Evolutionary conservation across 2,329 filamentous ascomycete genomes (phyloP), one percentile per base, ranked within the genome.

Genomic region (Xylariaceae sp.): DNA sequence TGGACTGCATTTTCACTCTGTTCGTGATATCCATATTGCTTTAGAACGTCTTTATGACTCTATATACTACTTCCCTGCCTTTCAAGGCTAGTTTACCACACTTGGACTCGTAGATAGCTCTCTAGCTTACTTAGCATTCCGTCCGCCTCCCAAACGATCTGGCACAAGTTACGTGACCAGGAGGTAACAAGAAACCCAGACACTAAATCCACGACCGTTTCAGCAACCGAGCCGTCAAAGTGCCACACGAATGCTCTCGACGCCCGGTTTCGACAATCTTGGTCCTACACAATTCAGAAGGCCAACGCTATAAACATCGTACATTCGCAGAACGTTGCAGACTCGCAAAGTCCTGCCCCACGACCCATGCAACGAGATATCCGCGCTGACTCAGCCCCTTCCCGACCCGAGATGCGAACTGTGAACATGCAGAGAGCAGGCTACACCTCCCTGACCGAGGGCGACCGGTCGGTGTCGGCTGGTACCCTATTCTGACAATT

Each of bases 41-140:
- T 22, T 54, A 54, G 51, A 57, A 44, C 54, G 49, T 51, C 31
- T 46, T 44, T 48, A 51, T 44, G 39, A 47, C 50, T 53, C 45
- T 42, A 42, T 47, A 53, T 49, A 55, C 52, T 53, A 49, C 40
- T 46, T 43, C 52, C 44, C 22, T 22, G 48, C 33, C n/a, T 31
- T 22, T 31, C 46, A 40, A 34, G 34, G 45, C 19, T 22, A 22
- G 22, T 36, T 45, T 41, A 46, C 40, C 33, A 42, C n/a, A 28
- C 22, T 7, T 28, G 22, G 22, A 28, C 22, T 28, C 22, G 22
- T 28, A 28, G 7, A 28, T 45, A 17, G 47, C 53, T 47, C 51
- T 48, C 34, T 28, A 28, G 4, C 22, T 28, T 5, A 7, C 22
- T 28, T 28, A 28, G 22, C 7, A 28, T 28, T n/a, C n/a, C n/a